Conservation (phyloP, 306 rosid species). For the Gillenia trifoliata region DNA sequence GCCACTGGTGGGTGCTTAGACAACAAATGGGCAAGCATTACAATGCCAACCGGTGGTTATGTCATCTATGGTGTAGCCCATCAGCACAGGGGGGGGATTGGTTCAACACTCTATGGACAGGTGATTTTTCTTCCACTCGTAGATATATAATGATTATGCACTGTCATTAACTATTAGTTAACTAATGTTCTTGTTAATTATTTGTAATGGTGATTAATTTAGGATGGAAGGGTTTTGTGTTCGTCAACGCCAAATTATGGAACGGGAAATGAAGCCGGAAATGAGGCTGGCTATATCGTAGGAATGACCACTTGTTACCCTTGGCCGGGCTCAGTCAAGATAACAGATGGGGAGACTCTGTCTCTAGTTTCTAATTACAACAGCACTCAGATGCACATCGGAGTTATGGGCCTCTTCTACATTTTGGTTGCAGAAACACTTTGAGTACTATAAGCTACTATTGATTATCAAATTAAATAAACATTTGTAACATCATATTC, state of each 20-base stretch:
- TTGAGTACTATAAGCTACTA: neutral
- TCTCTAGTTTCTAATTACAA: constrained; percentile 46
- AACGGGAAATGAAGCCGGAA: constrained; percentile 55
- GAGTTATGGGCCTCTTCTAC: constrained; percentile 77
- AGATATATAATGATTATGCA: neutral
- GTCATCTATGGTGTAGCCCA: constrained; percentile 71
- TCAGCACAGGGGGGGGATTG: constrained; percentile 67
- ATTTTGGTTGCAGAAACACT: constrained; percentile 50
- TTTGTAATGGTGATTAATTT: neutral
- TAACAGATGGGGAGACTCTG: constrained; percentile 48
- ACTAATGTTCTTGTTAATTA: neutral
- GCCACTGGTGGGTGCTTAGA: constrained; percentile 19
- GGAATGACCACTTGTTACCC: constrained; percentile 88
- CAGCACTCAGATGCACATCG: constrained; percentile 38
- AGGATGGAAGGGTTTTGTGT: constrained; percentile 78
- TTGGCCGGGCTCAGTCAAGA: constrained; percentile 52
- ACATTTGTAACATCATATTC: no score
- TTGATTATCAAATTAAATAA: no score
- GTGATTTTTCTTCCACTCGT: constrained; percentile 17
- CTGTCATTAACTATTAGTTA: neutral
- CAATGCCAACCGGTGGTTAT: constrained; percentile 46
- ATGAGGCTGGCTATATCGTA: constrained; percentile 56
- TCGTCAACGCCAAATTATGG: constrained; percentile 69
- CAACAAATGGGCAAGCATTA: constrained; percentile 30
- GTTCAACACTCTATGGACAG: constrained; percentile 64